A percentile compares a stretch with the other conserved stretches of the same genome.
Conservation (phyloP, 2,329 filamentous ascomycete species). For the Diaporthe citrichinensis region DNA sequence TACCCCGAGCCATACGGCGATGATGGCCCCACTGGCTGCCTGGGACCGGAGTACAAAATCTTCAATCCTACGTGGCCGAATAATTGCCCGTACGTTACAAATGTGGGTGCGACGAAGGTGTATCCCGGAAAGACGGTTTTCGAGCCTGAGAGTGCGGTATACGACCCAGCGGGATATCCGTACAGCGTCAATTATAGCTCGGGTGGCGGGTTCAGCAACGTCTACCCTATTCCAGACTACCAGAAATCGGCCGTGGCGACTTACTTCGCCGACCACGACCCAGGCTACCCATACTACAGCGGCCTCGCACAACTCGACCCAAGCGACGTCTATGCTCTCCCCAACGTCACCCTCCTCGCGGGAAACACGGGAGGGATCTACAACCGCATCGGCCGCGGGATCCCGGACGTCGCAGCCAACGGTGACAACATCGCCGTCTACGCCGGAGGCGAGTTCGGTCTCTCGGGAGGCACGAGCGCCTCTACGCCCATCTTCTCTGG, state of each 20-base stretch:
- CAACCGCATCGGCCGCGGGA: constrained; percentile 46
- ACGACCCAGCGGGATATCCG: neutral
- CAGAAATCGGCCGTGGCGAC: constrained; percentile 56
- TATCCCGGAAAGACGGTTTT: constrained; percentile 34
- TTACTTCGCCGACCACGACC: constrained; percentile 52
- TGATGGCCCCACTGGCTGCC: constrained; percentile 50
- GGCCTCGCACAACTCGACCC: constrained; percentile 30
- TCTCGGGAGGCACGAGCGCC: constrained; percentile 65
- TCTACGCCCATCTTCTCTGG: constrained; percentile 71
- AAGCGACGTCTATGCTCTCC: constrained; percentile 39
- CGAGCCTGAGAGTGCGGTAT: constrained; percentile 44
- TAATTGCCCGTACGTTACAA: constrained; percentile 61
- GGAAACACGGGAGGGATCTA: constrained; percentile 26
- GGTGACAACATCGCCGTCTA: constrained; percentile 48
- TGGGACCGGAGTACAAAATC: constrained; percentile 54
- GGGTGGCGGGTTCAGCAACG: constrained; percentile 62
- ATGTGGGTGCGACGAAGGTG: constrained; percentile 43
- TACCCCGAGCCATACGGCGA: constrained; percentile 47
- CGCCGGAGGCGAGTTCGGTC: constrained; percentile 50
- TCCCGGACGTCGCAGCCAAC: constrained; percentile 47
- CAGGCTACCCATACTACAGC: constrained; percentile 44
- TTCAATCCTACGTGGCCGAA: constrained; percentile 65
- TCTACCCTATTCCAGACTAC: constrained; percentile 59
- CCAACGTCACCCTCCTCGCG: constrained; percentile 31
- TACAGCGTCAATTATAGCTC: constrained; percentile 47